Conservation (phyloP, 768 basidiomycete species). For the Mycena metata region DNA sequence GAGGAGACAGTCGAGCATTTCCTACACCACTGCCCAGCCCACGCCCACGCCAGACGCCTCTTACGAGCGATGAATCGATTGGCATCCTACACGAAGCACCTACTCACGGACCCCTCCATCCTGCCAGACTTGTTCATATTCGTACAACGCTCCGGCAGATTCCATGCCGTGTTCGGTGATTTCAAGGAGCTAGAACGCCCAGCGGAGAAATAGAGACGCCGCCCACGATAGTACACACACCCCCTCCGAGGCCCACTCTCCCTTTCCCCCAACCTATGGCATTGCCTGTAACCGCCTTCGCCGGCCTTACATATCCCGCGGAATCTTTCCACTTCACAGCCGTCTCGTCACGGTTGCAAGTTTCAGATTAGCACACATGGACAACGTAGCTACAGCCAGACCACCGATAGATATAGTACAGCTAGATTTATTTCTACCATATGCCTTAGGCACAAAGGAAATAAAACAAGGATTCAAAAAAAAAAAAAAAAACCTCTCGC, state of each 20-base stretch:
- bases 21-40: not conserved
- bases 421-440: not conserved
- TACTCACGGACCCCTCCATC: not conserved
- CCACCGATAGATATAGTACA: not conserved
- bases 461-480: slow-evolving; percentile 1
- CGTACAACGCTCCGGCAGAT: not conserved
- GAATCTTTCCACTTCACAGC: not conserved
- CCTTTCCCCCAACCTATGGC: not conserved
- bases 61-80: not conserved
- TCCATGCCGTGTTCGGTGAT: not conserved
- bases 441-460: slow-evolving; percentile 3
- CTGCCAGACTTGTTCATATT: not conserved
- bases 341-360: slow-evolving; percentile 1
- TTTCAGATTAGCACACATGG: not conserved
- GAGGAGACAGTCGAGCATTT: slow-evolving; percentile 1
- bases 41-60: not conserved
- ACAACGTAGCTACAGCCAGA: not conserved
- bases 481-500: slow-evolving; percentile 1
- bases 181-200: not conserved
- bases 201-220: not conserved
- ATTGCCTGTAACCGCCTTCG: not conserved
- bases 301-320: not conserved
- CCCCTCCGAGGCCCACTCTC: not conserved
- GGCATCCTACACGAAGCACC: not conserved
- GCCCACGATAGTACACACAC: not conserved